Evolutionary conservation across 164 flowering plant genomes (phyloP), one percentile per base, ranked within the genome.

Genomic region (Liquidambar formosana): DNA sequence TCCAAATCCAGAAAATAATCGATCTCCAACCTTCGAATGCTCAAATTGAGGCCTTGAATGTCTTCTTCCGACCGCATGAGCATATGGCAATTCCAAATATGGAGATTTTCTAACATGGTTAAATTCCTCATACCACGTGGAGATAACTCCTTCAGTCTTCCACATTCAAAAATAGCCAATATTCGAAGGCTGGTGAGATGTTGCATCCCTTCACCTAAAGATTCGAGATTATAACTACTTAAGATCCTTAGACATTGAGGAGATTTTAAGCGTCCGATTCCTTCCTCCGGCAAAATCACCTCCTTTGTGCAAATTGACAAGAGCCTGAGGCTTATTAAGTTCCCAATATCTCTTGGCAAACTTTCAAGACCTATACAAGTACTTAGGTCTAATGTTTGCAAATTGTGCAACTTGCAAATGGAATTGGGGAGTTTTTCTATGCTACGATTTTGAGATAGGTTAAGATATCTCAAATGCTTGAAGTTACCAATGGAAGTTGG

Each of bases 171-270:
- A 63, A 63, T 45, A 25, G 38, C 8, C 54, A 63, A 23, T 22
- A 53, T 63, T 19, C 25, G 46, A 18, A 65, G 43, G 26, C 46
- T 16, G 11, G 68, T 26, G 54, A 63, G 33, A 18, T 23, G n/a
- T 23, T n/a, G 15, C 59, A 33, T 53, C 68, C 68, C n/a, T 53
- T 21, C 48, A n/a, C 45, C 22, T 23, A 52, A 33, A 27, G 58
- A 51, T 28, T 8, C 13, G 27, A 65, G 53, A 18, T 45, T 63
- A 10, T 10, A 3, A 63, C 66, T 46, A 4, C 19, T 8, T 6
- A n/a, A 14, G 9, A 5, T 23, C 10, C 18, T n/a, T n/a, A 63
- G 46, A 47, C 16, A 13, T 22, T 26, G 16, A 8, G 46, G 66
- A 10, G 54, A 63, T 15, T 5, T 46, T 10, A 63, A 46, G 26